Conservation (phyloP, 2,329 filamentous ascomycete genomes). For the Pseudogymnoascus sp. region DNA sequence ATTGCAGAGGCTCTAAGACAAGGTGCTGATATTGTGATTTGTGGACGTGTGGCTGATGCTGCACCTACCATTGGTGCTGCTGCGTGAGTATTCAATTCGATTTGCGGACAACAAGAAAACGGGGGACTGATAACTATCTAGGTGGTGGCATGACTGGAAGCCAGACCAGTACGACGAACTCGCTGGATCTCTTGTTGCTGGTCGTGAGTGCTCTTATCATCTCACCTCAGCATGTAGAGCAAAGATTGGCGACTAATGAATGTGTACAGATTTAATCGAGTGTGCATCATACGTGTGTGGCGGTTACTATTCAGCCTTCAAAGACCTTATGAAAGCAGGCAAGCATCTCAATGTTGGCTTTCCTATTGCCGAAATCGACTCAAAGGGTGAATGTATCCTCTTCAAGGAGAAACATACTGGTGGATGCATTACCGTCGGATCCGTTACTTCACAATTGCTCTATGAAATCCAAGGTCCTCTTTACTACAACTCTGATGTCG, state of each 20-base stretch:
- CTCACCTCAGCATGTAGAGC: neutral
- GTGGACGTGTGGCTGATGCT: constrained; percentile 36
- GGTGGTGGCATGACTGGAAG: constrained; percentile 35
- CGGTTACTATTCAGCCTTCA: constrained; percentile 23
- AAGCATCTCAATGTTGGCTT: constrained; percentile 16
- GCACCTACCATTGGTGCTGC: constrained; percentile 34
- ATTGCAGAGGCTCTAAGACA: constrained; percentile 30
- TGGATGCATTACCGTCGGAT: constrained; percentile 18
- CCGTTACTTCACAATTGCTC: constrained; percentile 27
- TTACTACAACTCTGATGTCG: constrained; percentile 30
- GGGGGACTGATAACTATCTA: neutral
- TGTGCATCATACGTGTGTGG: constrained; percentile 21
- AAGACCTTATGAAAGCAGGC: neutral
- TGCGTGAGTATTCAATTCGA: constrained; percentile 11
- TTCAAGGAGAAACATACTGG: constrained; percentile 11
- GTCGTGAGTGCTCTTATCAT: constrained; percentile 10
- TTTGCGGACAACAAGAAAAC: neutral
- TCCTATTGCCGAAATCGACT: constrained; percentile 12
- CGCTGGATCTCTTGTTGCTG: constrained; percentile 30
- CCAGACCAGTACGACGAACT: constrained; percentile 30
- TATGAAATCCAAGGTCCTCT: constrained; percentile 32
- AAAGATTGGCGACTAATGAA: neutral
- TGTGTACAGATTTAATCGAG: constrained; percentile 21
- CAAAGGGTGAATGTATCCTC: constrained; percentile 9
- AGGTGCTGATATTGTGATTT: constrained; percentile 35